Conservation (phyloP, 2,329 filamentous ascomycete species). For the Aurifilum marmelostoma region DNA sequence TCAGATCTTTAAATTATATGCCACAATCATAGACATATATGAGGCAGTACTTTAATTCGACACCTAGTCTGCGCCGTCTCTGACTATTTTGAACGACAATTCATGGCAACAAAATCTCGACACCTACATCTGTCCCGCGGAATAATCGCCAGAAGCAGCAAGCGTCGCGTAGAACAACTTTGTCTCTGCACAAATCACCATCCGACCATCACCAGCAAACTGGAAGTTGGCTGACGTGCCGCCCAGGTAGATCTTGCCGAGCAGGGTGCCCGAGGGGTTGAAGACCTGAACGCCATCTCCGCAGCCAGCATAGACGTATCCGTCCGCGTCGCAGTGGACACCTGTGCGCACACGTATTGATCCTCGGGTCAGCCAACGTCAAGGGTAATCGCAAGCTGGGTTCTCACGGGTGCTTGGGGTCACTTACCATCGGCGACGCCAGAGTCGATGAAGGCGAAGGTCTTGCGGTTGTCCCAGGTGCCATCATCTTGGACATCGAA, state of each 20-base stretch:
- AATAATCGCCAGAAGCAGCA: slow-evolving; percentile 18
- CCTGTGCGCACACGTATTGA: too few relatives aligned
- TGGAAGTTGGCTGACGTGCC: slow-evolving; percentile 52
- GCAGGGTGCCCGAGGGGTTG: slow-evolving; percentile 50
- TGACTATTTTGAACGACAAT: too few relatives aligned
- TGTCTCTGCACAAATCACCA: slow-evolving; percentile 48
- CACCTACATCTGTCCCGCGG: slow-evolving; percentile 17
- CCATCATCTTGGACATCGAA: slow-evolving; percentile 47
- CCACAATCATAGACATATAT: too few relatives aligned
- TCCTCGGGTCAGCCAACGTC: too few relatives aligned
- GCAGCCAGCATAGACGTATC: slow-evolving; percentile 58
- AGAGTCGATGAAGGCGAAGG: slow-evolving; percentile 57
- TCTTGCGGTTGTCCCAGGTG: slow-evolving; percentile 48
- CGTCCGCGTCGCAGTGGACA: slow-evolving; percentile 57
- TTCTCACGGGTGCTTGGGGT: background rate
- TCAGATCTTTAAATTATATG: too few relatives aligned
- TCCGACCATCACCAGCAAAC: slow-evolving; percentile 47
- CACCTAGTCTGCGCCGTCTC: too few relatives aligned
- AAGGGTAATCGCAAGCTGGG: too few relatives aligned
- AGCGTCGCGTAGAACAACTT: slow-evolving; percentile 46
- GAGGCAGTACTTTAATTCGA: too few relatives aligned
- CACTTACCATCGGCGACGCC: slow-evolving; percentile 59
- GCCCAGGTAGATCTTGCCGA: slow-evolving; percentile 61
- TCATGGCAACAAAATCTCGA: too few relatives aligned
- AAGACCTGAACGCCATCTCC: slow-evolving; percentile 57